phyloP scores from a whole-genome alignment of 768 basidiomycete species.

The Termitomyces sp. region DNA sequence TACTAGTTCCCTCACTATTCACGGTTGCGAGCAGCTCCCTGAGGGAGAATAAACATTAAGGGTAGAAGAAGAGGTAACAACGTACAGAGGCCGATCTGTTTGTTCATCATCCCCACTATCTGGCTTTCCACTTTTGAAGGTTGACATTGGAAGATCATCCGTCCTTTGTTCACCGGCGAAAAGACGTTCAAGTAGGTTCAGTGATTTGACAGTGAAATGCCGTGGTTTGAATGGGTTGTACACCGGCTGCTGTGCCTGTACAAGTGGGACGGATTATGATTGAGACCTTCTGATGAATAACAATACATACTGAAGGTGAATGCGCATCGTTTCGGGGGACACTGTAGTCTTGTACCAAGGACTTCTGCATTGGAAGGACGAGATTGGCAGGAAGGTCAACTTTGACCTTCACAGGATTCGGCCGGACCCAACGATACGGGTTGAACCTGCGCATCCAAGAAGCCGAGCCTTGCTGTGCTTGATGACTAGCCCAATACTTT shows the following conservation, averaged over 20 bases:
- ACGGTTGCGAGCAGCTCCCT: conserved; percentile 69
- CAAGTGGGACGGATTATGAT: neutral
- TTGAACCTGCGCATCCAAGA: conserved; percentile 76
- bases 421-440: conserved; percentile 80
- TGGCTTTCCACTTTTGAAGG: conserved; percentile 37
- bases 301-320: conserved; percentile 22
- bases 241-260: conserved; percentile 19
- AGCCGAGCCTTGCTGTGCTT: conserved; percentile 40
- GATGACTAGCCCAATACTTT: conserved; percentile 56
- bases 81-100: conserved; percentile 71
- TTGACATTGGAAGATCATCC: conserved; percentile 55
- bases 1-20: conserved; percentile 41
- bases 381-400: conserved; percentile 70
- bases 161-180: conserved; percentile 52
- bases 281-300: neutral
- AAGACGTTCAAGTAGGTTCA: conserved; percentile 56
- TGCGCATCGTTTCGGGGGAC: conserved; percentile 28
- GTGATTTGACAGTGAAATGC: conserved; percentile 51
- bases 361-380: conserved; percentile 75
- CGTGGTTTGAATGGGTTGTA: conserved; percentile 27
- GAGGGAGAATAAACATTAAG: neutral
- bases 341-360: conserved; percentile 56
- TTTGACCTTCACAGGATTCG: conserved; percentile 65
- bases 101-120: conserved; percentile 42
- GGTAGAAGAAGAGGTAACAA: conserved; percentile 1